phyloP scores from a whole-genome alignment of 257 asterid species.

The Agastache rugosa region DNA sequence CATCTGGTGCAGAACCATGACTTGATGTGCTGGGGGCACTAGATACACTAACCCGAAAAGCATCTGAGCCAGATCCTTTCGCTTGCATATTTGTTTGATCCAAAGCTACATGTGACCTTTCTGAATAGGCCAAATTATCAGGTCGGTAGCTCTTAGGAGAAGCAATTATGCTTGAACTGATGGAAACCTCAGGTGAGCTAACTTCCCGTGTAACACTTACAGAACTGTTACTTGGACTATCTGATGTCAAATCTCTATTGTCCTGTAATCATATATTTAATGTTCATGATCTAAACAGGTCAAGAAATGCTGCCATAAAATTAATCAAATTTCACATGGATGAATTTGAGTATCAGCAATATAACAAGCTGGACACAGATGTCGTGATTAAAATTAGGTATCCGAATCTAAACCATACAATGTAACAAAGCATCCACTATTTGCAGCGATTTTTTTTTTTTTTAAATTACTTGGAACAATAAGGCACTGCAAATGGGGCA shows the following conservation, averaged over 20 bases:
- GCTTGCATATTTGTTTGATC: slow-evolving; percentile 83
- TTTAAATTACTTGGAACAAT: not conserved
- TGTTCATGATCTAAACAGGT: slow-evolving; percentile 17
- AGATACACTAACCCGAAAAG: slow-evolving; percentile 90
- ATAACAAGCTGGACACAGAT: not conserved
- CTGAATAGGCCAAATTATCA: slow-evolving; percentile 54
- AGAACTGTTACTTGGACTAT: slow-evolving; percentile 79
- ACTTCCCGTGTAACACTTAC: slow-evolving; percentile 70
- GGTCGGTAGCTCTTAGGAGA: slow-evolving; percentile 65
- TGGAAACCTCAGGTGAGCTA: slow-evolving; percentile 72
- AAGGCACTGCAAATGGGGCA: not conserved
- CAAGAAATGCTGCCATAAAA: slow-evolving; percentile 1
- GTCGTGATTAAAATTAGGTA: not conserved
- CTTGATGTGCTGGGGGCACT: slow-evolving; percentile 98
- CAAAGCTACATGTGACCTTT: slow-evolving; percentile 77
- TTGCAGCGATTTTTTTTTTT: not conserved
- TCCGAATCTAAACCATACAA: not conserved
- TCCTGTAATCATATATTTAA: slow-evolving; percentile 50
- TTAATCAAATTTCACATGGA: slow-evolving; percentile 7
- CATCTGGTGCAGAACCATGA: slow-evolving; percentile 92
- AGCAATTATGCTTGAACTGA: slow-evolving; percentile 57
- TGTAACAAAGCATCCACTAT: not conserved
- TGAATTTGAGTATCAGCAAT: not conserved
- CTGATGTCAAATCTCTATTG: slow-evolving; percentile 71
- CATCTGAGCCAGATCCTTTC: slow-evolving; percentile 81